Evolutionary conservation across 2,329 filamentous ascomycete species (phyloP).

Genomic region (Chrysoporthe austroafricana): DNA sequence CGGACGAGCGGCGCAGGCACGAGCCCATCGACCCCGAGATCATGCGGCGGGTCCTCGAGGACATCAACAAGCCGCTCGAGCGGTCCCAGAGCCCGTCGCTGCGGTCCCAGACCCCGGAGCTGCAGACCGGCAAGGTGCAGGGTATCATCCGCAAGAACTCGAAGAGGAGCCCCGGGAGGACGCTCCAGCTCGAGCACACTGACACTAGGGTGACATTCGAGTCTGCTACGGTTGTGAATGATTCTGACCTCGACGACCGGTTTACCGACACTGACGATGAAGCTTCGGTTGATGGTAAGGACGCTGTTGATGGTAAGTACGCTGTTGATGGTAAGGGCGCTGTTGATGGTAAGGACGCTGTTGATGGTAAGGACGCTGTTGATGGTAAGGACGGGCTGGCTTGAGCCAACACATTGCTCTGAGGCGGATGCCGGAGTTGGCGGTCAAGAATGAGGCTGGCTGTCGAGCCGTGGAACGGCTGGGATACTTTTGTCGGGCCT

Average conservation of each 20-base stretch:
- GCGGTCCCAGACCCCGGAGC: neutral
- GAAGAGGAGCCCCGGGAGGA: neutral
- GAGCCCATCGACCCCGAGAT: slow-evolving; percentile 5
- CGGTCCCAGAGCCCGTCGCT: neutral
- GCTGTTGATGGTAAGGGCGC: too few relatives aligned
- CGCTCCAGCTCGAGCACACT: neutral
- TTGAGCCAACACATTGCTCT: too few relatives aligned
- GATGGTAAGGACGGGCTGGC: too few relatives aligned
- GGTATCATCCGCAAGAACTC: slow-evolving; percentile 7
- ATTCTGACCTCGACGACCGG: neutral
- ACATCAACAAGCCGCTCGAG: slow-evolving; percentile 5
- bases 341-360: too few relatives aligned
- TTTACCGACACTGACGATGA: neutral
- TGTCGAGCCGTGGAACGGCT: too few relatives aligned
- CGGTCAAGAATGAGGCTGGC: too few relatives aligned
- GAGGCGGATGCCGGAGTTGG: too few relatives aligned
- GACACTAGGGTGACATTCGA: neutral
- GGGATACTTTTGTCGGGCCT: too few relatives aligned
- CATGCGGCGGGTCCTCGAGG: neutral
- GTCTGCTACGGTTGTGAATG: neutral
- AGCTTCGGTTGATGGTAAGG: neutral
- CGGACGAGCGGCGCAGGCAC: neutral
- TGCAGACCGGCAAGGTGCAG: neutral
- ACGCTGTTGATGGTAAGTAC: too few relatives aligned
- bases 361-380: too few relatives aligned